phyloP scores from a whole-genome alignment of 2,329 filamentous ascomycete genomes.

The Penicillium sp. region DNA sequence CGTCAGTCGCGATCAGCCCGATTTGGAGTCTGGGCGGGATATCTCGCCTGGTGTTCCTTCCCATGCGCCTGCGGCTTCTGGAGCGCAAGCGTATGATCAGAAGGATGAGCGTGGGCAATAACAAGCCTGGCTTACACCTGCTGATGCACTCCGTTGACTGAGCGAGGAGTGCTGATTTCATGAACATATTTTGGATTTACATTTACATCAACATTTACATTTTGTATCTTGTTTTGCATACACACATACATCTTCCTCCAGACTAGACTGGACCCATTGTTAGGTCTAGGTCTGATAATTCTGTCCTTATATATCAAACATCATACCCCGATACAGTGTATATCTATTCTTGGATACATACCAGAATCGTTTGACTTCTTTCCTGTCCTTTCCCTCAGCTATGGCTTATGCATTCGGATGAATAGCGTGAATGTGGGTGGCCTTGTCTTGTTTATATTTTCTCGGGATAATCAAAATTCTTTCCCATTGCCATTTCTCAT shows the following conservation, averaged over 20 bases:
- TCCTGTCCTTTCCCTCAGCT: neutral
- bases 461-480: no score
- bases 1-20: constrained; percentile 36
- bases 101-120: constrained; percentile 1
- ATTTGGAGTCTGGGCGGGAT: constrained; percentile 54
- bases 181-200: no score
- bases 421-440: neutral
- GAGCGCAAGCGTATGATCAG: constrained; percentile 4
- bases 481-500: no score
- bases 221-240: no score
- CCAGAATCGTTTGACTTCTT: neutral
- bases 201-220: no score
- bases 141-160: no score
- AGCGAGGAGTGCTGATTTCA: no score
- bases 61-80: constrained; percentile 1
- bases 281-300: neutral
- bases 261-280: neutral
- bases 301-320: neutral
- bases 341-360: neutral
- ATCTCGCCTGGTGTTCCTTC: constrained; percentile 23
- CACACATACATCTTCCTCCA: neutral
- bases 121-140: no score
- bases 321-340: constrained; percentile 1
- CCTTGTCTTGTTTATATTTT: neutral
- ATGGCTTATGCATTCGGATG: neutral